Base-by-base conservation (phyloP, 192 early-diverging fungal species). In the Podila epicladia region DNA sequence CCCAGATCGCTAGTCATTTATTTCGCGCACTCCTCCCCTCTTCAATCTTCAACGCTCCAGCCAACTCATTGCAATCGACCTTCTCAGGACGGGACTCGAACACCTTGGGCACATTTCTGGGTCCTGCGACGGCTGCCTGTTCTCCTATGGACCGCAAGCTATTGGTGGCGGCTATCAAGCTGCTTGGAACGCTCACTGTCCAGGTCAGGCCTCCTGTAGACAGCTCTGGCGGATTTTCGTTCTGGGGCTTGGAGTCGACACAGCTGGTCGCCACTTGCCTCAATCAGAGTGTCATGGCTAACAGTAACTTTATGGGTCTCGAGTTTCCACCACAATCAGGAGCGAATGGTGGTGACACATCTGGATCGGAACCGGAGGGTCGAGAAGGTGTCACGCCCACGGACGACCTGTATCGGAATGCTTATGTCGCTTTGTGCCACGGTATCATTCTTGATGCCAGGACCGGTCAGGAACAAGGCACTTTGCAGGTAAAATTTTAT, bases 191-290 rank as follows among this genome's bases (percentile, higher is more conserved):
- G 7, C 51, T 80, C 4, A 69, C 77, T 2, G n/a, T 69, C 15
- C 77, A 80, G 28, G 67, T 72, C 22, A 49, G 67, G 49, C 68
- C 73, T 53, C 77, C 77, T 31, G 8, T 29, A 8, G 26, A 28
- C 24, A 28, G 64, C 6, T n/a, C 59, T 9, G 67, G 66, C 7
- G 45, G 51, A 6, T 50, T 64, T 24, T 58, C 62, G n/a, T 71
- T 71, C 17, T 80, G 77, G 77, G 57, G 73, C 0, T 35, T 80
- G 60, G 67, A 80, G 11, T 67, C 77, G 12, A 65, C 62, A 19
- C 58, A 37, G n/a, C 58, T 50, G 41, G 41, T 80, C 32, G 77
- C 65, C 1, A 49, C 65, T 1, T 69, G 71, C 37, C 32, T 80
- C 9, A 55, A 62, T 48, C 77, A 80, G 35, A 69, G 57, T n/a